Base-by-base conservation (phyloP, 208 protist genomes). In the Trypanosoma avium region DNA sequence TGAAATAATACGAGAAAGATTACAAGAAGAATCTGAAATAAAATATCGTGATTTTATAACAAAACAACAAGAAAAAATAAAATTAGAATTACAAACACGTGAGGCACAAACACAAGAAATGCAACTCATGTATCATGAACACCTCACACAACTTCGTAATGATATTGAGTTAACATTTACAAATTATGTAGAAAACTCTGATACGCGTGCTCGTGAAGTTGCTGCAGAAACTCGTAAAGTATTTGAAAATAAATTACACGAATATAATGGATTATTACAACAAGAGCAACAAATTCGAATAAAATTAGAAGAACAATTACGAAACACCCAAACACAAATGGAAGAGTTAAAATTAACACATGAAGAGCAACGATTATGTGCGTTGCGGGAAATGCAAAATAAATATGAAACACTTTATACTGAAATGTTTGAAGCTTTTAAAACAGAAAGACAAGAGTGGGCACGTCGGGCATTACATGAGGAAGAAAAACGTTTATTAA, bases 401-500 rank as follows among this genome's bases (percentile, higher is more conserved):
- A 69, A 70, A 33, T 73, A 73, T 30, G 52, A 64, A 26, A 22
- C 62, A 12, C 50, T 69, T 1, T 76, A 79, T 56, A 59, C 27
- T 17, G 72, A 82, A 36, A 66, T 75, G 46, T 62, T 66, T 22
- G 40, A 65, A 1, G 68, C 65, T 17, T 38, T 68, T 13, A 53
- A 58, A 13, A 61, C 49, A 26, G 81, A 83, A 36, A 70, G 79
- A 1, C 75, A 85, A 58, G 77, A 54, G 27, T 70, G 67, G 54
- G 81, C 81, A n/a, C 48, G 62, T 30, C 36, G 68, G 15, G 60
- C 73, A 24, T 55, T 90, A 21, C 70, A 82, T 32, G 78, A 77
- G 33, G 81, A 86, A 54, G 84, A 90, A 42, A 49, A 58, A 36
- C 56, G 67, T 42, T 70, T 90, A n/a, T 56, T 77, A 15, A 53